Evolutionary conservation across 2,329 filamentous ascomycete genomes (phyloP).

Genomic region (Chrysoporthe deuterocubensis): DNA sequence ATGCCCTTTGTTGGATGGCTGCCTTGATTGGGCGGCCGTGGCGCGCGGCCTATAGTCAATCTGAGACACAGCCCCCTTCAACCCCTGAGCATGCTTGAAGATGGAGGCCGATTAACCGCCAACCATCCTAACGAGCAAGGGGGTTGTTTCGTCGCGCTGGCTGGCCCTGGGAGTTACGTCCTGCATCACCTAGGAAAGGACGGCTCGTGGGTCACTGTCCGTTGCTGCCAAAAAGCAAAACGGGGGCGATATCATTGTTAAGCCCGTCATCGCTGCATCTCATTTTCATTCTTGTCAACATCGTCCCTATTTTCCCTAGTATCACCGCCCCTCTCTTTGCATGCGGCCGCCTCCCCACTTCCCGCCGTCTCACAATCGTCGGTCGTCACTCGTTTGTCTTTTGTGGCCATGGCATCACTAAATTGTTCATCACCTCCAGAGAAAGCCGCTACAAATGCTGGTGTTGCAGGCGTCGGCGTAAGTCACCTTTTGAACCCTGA

Average conservation of each 20-base stretch:
- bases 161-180: background rate
- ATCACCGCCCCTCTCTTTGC: background rate
- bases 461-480: constrained; percentile 24
- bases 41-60: constrained; percentile 6
- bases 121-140: constrained; percentile 1
- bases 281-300: background rate
- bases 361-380: background rate
- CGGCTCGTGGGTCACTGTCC: background rate
- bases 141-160: background rate
- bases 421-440: constrained; percentile 15
- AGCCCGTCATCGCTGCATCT: background rate
- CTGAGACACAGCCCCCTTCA: constrained; percentile 5
- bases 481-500: background rate
- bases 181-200: background rate
- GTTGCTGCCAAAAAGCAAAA: background rate
- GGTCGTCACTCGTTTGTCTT: constrained; percentile 1
- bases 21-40: constrained; percentile 4
- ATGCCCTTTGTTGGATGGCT: background rate
- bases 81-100: background rate
- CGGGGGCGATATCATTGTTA: background rate
- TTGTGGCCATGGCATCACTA: background rate
- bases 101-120: background rate
- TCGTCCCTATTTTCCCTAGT: background rate
- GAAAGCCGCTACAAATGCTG: constrained; percentile 19
- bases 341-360: constrained; percentile 3